phyloP scores from a whole-genome alignment of 805 yeast species.

The Candida michaelii region DNA sequence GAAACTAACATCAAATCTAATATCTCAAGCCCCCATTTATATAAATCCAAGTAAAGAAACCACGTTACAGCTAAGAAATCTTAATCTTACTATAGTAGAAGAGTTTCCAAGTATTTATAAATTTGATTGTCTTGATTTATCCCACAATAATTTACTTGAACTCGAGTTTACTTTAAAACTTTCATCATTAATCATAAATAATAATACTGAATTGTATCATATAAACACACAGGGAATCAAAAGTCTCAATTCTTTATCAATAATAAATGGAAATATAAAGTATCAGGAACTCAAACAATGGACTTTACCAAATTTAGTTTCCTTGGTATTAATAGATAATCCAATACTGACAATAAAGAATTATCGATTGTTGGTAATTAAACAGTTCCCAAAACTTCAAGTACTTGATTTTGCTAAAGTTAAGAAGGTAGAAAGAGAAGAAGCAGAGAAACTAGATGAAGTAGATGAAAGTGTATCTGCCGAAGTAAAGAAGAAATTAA shows the following conservation, averaged over 20 bases:
- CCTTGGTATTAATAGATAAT: constrained; percentile 56
- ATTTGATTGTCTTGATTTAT: constrained; percentile 63
- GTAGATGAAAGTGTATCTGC: constrained; percentile 5
- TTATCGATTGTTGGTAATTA: constrained; percentile 60
- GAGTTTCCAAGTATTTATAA: constrained; percentile 28
- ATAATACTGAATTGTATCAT: constrained; percentile 45
- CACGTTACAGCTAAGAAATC: constrained; percentile 35
- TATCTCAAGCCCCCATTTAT: constrained; percentile 30
- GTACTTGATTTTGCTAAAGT: constrained; percentile 70
- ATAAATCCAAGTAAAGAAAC: constrained; percentile 36
- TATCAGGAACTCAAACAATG: constrained; percentile 10
- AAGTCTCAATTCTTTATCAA: constrained; percentile 5
- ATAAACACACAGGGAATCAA: constrained; percentile 8
- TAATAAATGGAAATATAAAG: constrained; percentile 13
- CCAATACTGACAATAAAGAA: constrained; percentile 49
- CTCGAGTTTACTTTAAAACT: constrained; percentile 46
- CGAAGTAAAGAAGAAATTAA: constrained; percentile 40
- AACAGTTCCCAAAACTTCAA: constrained; percentile 61
- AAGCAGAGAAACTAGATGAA: constrained; percentile 37
- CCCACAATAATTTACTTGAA: constrained; percentile 67
- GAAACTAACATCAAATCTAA: constrained; percentile 35
- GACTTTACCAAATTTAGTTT: constrained; percentile 37
- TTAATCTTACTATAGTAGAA: constrained; percentile 34
- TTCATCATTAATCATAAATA: constrained; percentile 57
- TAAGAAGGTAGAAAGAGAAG: constrained; percentile 50